Base-by-base conservation (phyloP, 345 rosid genomes). In the Rhizophora apiculata region DNA sequence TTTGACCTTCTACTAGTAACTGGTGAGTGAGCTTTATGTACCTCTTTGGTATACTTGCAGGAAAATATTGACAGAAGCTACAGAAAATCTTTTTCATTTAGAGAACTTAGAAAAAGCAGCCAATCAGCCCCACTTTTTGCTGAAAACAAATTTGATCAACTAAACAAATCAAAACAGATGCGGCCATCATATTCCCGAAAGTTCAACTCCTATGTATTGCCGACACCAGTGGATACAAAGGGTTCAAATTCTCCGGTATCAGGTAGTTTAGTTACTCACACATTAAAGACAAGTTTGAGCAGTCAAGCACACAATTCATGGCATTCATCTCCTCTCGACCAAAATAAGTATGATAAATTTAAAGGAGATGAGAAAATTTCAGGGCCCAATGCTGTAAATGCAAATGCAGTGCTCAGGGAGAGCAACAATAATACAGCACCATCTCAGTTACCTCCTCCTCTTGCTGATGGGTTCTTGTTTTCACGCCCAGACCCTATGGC, bases 391-490 rank as follows among this genome's bases (percentile, higher is more conserved):
- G 67, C 46, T 62, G 46, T 63, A 48, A 82, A 74, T 62, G 72
- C 74, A 30, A 74, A 74, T 64, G 71, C 86, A 11, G 70, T 86
- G 27, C 85, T 81, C 67, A 85, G 80, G 74, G 96, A 91, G 82
- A 91, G 86, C 78, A 87, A 70, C 73, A 68, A 31, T n/a, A 62
- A 68, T 55, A 29, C 43, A 26, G 22, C 63, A 60, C 52, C 71
- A 49, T 11, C 71, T 30, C 73, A 43, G 9, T 46, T 72, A 30
- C 73, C 77, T 60, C 81, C 68, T 68, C 77, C 74, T 20, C 51
- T 63, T 56, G 70, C 72, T 37, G 79, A 77, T 52, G 58, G 70
- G 13, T 49, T 39, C 5, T 60, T 72, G 15, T 43, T 66, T 68
- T 63, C 77, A 19, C 32, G 59, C 58, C 20, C 46, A 43, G 80